Evolutionary conservation across 441 rosid species (phyloP).

Genomic region (Raphanus hybrid): DNA sequence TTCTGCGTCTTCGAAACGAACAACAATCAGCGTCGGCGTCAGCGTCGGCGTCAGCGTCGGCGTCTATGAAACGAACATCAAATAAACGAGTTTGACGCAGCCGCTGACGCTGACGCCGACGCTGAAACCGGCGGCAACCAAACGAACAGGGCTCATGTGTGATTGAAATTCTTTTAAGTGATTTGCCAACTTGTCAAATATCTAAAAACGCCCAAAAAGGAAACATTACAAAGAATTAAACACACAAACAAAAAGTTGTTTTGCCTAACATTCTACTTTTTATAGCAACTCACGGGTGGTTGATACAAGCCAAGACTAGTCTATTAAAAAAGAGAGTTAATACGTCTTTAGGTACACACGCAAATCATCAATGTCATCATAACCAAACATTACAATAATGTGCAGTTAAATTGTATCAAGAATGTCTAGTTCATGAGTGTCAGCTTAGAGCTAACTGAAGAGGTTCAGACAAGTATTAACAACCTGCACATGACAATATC

Average conservation of each 20-base stretch:
- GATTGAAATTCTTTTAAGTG: background rate
- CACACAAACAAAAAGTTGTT: conserved; percentile 9
- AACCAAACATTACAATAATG: conserved; percentile 14
- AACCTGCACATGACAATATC: conserved; percentile 25
- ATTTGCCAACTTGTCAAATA: background rate
- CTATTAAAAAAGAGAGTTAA: background rate
- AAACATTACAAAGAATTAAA: conserved; percentile 15
- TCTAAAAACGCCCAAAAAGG: conserved; percentile 12
- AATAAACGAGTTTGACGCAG: too few species aligned
- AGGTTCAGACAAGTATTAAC: conserved; percentile 3
- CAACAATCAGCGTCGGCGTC: too few species aligned
- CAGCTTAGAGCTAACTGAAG: conserved; percentile 11
- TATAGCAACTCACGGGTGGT: conserved; percentile 22
- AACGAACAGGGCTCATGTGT: too few species aligned
- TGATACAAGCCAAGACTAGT: conserved; percentile 8
- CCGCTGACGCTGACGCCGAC: too few species aligned
- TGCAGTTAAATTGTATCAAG: conserved; percentile 6
- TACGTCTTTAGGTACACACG: conserved; percentile 28
- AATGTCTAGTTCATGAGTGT: conserved; percentile 19
- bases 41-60: too few species aligned
- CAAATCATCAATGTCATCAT: conserved; percentile 26
- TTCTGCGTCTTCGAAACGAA: too few species aligned
- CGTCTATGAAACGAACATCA: too few species aligned
- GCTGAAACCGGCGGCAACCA: too few species aligned
- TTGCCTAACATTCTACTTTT: conserved; percentile 31